Conservation (phyloP, 805 yeast species). For the Candida suzukii region DNA sequence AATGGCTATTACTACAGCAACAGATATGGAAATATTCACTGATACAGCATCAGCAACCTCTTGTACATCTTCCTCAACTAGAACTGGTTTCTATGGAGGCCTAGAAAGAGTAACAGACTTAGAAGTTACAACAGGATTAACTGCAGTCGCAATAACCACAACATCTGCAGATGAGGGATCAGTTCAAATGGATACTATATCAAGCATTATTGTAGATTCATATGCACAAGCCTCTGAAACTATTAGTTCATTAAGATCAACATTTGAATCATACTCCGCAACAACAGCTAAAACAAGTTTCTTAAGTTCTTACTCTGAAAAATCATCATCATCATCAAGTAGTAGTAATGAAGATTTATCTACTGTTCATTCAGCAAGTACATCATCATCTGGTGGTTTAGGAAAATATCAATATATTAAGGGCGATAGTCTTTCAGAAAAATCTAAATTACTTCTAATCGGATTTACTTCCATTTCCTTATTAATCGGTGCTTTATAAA, state of each 20-base stretch:
- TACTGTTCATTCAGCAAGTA: constrained; percentile 1
- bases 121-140: constrained; percentile 7
- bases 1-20: not conserved
- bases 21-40: not conserved
- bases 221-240: not conserved
- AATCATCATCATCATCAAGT: not conserved
- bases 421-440: not conserved
- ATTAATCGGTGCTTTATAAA: not conserved
- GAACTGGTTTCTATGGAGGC: constrained; percentile 12
- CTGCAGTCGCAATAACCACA: constrained; percentile 4
- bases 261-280: not conserved
- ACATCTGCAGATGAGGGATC: not conserved
- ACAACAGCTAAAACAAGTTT: constrained; percentile 1
- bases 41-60: not conserved
- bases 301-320: not conserved
- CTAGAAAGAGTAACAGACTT: constrained; percentile 13
- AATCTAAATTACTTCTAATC: not conserved
- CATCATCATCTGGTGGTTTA: not conserved
- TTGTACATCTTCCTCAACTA: constrained; percentile 3
- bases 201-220: not conserved
- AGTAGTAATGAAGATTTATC: not conserved
- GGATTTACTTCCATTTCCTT: not conserved
- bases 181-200: not conserved
- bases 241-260: not conserved
- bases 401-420: not conserved